Conservation (phyloP, 75 land plant species). For the Pseudotsuga menziesii region DNA sequence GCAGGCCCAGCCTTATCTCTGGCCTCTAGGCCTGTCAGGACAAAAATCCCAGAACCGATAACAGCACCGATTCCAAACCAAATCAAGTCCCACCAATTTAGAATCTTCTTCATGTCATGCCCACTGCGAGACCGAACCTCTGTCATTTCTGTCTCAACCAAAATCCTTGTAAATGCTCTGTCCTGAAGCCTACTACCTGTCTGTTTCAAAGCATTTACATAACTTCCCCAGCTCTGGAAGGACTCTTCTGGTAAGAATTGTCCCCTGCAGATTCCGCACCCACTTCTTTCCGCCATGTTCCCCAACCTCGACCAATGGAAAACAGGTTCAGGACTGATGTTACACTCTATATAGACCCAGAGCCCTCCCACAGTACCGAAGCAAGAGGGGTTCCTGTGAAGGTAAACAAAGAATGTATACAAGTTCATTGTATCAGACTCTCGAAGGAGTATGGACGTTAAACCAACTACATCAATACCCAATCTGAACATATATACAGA, state of each 20-base stretch:
- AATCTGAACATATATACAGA: too few species aligned
- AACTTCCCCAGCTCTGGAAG: conserved; percentile 64
- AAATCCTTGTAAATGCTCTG: conserved; percentile 49
- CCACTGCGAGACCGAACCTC: conserved; percentile 46
- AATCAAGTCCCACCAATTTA: conserved; percentile 83
- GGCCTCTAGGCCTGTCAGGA: conserved; percentile 70
- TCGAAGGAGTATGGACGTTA: too few species aligned
- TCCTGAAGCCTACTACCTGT: conserved; percentile 38
- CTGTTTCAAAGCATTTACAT: conserved; percentile 37
- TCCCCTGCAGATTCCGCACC: conserved; percentile 22
- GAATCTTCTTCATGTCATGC: conserved; percentile 58
- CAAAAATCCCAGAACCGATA: conserved; percentile 90
- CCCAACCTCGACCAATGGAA: too few species aligned
- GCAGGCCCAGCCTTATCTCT: conserved; percentile 56
- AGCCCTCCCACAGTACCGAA: too few species aligned
- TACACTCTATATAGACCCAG: too few species aligned
- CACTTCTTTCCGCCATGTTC: conserved; percentile 7
- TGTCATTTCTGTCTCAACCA: conserved; percentile 33
- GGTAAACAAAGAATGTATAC: too few species aligned
- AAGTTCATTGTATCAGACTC: too few species aligned
- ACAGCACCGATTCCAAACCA: conserved; percentile 86
- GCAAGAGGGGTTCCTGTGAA: too few species aligned
- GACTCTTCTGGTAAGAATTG: conserved; percentile 73
- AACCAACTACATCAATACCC: too few species aligned
- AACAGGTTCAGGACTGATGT: too few species aligned